Evolutionary conservation across 768 basidiomycete species (phyloP), one percentile per base, ranked within the genome.

Genomic region (Boletellus ananiceps): DNA sequence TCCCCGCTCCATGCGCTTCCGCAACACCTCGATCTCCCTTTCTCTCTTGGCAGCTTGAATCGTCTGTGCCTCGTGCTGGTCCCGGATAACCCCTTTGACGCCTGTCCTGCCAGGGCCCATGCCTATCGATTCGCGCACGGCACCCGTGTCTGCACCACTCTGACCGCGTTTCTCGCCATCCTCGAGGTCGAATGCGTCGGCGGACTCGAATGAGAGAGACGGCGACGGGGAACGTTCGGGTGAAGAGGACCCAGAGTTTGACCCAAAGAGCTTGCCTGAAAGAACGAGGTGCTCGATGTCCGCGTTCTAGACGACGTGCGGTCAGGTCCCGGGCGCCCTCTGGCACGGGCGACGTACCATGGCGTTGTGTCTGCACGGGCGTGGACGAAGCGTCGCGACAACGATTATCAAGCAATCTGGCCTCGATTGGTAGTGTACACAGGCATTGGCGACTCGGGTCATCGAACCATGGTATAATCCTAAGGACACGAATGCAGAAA

Each of bases 41-140:
- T 72, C 73, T 11, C 72, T 72, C 54, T 76, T 79, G 21, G 77
- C 74, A n/a, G 78, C 75, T 43, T 77, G 73, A 18, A 82, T 61
- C 43, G 72, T 66, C 19, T 71, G 75, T 3, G 87, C 87, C 60
- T 93, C 90, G 50, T 82, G 74, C 27, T 81, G 77, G 67, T 93
- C 90, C 23, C 88, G 79, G 49, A 93, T 87, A 50, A 93, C 90
- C 21, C 90, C 89, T 57, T 93, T 93, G 40, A 92, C 90, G 18
- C 90, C 90, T 5, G 90, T 93, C 23, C 90, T 75, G 4, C 89
- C 89, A 9, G 86, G 86, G 4, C 84, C 87, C 85, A 91, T 86
- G 8, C 90, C 88, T 43, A 91, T 88, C 12, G 83, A 82, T 47
- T 84, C 80, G 41, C 71, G 53, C 11, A 56, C 44, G 23, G 48